Evolutionary conservation across 306 rosid species (phyloP), one percentile per base, ranked within the genome.

Genomic region (Cicer yamashitae): DNA sequence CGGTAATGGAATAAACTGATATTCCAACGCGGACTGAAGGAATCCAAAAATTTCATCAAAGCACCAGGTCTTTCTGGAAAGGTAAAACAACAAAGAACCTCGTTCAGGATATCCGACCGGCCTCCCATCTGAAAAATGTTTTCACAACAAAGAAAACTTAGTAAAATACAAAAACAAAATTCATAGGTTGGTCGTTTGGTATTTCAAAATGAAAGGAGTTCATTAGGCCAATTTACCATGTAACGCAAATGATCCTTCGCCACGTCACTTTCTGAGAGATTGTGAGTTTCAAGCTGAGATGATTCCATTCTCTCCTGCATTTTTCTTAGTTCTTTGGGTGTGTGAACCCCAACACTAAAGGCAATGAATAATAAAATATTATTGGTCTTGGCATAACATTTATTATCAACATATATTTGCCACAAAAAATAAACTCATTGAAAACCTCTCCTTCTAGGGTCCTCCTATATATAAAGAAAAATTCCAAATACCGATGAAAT

Each of bases 31-130:
- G 98, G 99, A 82, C 98, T 90, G 71, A 96, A 87, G 45, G 89
- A 67, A 37, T 92, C 97, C 80, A 96, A 89, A 80, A 96, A 96
- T 79, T 90, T 90, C 94, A 88, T 73, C 72, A 92, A 80, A 50
- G 98, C 87, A 77, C 98, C 99, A 0, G 99, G 97, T 79, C 97
- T 92, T 83, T 96, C 99, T 6, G 99, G 99, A 64, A 96, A 88
- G 72, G 87, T 73, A 61, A 96, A 96, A 58, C 91, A 89, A 75
- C 99, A 92, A 77, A 96, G 93, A 79, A 92, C 87, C 84, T 94
- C 96, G 6, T 92, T 80, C 85, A 84, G 86, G 50, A 90, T 58
- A 66, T 84, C 50, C 41, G 87, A 76, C 64, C 91, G 86, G 74
- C 92, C 91, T 53, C 98, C 97, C 98, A 90, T 90, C 99, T 96